Base-by-base conservation (phyloP, 2,329 filamentous ascomycete genomes). In the Xylariomycetidae sp. region DNA sequence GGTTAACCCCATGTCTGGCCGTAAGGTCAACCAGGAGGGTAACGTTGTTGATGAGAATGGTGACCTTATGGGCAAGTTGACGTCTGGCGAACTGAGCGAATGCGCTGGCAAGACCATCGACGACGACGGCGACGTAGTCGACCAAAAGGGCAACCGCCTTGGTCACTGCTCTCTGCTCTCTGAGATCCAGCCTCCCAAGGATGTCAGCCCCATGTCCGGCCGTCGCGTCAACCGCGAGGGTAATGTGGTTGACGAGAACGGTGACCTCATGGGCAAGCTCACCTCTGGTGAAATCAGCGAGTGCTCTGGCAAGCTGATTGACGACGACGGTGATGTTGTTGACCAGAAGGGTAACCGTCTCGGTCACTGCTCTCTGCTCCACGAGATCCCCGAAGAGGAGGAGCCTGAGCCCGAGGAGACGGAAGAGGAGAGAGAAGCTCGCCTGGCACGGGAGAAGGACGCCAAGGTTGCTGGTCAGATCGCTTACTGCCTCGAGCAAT, bases 381-480 rank as follows among this genome's bases (percentile, higher is more conserved):
- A n/a, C 8, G 31, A 34, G 23, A 34, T 34, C 12, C 23, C 42
- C 6, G 18, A 29, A 25, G 63, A 70, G 52, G 59, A 65, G 51
- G 48, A 58, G 37, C 54, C 58, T 5, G 68, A 70, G 37, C 31
- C 35, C 1, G 48, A 49, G 23, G 75, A 78, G 52, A 69, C 76
- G 3, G 70, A 74, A 25, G 70, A 82, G 53, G 70, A 74, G 31
- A 70, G 74, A 45, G 67, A 73, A 42, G 67, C 70, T 44, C 67
- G 70, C 10, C 65, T 74, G 42, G 60, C 74, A 47, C 65, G 70
- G 6, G 77, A 76, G 56, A 69, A 81, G 41, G 86, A 94, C 56
- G 71, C 70, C 44, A 77, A 93, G 63, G 72, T 94, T 23, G 88
- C 88, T 1, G 70, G 74, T 41, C 82, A 85, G 64, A 88, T 95